Percentiles rank a stretch among this genome's conserved stretches.
These are phyloP conservation scores for Cryptosporidium baileyi DNA, from an alignment of 169 alveolate genomes.

Conservation along the genomic window DNA sequence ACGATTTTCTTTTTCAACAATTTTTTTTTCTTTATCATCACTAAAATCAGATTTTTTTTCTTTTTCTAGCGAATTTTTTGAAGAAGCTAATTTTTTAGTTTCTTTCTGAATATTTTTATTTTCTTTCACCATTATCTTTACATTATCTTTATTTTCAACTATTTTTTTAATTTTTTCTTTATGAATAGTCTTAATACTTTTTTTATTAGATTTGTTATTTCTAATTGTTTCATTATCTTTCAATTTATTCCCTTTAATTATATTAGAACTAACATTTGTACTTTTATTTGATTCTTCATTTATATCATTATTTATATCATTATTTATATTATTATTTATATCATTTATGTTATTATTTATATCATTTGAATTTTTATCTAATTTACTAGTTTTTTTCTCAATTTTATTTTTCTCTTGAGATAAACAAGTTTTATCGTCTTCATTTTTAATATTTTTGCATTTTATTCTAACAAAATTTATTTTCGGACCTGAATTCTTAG, in stretches of 20 bases:
- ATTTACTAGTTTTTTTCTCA: too few relatives aligned
- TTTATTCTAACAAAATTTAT: conserved; percentile 24
- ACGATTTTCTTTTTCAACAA: background rate
- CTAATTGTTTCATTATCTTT: background rate
- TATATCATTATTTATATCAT: background rate
- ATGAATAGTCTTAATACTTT: background rate
- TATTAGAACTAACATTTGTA: background rate
- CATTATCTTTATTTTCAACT: too few relatives aligned
- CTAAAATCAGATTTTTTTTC: background rate
- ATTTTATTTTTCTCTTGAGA: too few relatives aligned
- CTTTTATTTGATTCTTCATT: background rate
- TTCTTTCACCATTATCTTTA: too few relatives aligned
- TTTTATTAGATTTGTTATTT: background rate
- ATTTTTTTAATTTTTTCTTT: too few relatives aligned
- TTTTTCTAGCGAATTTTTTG: background rate
- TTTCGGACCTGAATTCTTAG: background rate
- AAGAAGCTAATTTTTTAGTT: background rate
- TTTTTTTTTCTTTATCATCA: background rate
- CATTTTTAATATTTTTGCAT: background rate
- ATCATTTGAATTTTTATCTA: background rate
- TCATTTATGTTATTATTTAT: background rate
- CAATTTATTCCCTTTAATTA: background rate
- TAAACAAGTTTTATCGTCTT: too few relatives aligned
- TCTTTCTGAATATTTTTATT: too few relatives aligned
- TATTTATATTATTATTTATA: background rate